phyloP scores from a whole-genome alignment of 495 filamentous ascomycete genomes.

The Lentithecium fluviatile region DNA sequence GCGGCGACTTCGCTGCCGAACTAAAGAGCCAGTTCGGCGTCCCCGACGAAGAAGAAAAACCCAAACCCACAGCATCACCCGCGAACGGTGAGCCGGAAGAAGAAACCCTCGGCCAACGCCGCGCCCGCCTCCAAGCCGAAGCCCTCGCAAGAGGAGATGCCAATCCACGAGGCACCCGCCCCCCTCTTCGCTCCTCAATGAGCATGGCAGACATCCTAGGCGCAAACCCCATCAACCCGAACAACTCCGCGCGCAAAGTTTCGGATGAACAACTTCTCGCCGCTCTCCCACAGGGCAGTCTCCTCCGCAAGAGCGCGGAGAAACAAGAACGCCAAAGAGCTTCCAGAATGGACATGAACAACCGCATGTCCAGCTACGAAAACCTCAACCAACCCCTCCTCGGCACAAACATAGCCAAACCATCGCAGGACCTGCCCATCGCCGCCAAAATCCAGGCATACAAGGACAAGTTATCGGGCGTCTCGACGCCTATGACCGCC shows the following conservation, averaged over 20 bases:
- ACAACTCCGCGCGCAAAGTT: slow-evolving; percentile 36
- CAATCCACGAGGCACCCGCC: slow-evolving; percentile 29
- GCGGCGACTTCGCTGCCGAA: slow-evolving; percentile 75
- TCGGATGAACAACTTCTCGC: slow-evolving; percentile 22
- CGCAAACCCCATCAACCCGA: slow-evolving; percentile 51
- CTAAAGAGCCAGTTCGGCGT: slow-evolving; percentile 70
- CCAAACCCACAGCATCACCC: slow-evolving; percentile 37
- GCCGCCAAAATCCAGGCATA: slow-evolving; percentile 46
- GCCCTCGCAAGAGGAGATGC: slow-evolving; percentile 53
- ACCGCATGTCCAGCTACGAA: slow-evolving; percentile 22
- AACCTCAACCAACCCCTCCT: slow-evolving; percentile 35
- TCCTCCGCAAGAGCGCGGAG: slow-evolving; percentile 36
- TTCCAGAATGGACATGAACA: slow-evolving; percentile 34
- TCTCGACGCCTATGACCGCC: slow-evolving; percentile 52
- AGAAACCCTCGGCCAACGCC: slow-evolving; percentile 86
- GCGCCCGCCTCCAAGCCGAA: slow-evolving; percentile 75
- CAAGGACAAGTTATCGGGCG: slow-evolving; percentile 49
- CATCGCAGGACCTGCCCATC: slow-evolving; percentile 37
- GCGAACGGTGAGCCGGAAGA: slow-evolving; percentile 53
- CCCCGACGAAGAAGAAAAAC: slow-evolving; percentile 38
- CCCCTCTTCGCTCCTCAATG: slow-evolving; percentile 43
- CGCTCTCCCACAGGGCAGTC: slow-evolving; percentile 32
- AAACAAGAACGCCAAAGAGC: slow-evolving; percentile 30
- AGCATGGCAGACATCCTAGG: slow-evolving; percentile 72
- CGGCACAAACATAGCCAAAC: slow-evolving; percentile 12